Evolutionary conservation across 2,329 filamentous ascomycete genomes (phyloP).

Genomic region (Neofusicoccum ribis): DNA sequence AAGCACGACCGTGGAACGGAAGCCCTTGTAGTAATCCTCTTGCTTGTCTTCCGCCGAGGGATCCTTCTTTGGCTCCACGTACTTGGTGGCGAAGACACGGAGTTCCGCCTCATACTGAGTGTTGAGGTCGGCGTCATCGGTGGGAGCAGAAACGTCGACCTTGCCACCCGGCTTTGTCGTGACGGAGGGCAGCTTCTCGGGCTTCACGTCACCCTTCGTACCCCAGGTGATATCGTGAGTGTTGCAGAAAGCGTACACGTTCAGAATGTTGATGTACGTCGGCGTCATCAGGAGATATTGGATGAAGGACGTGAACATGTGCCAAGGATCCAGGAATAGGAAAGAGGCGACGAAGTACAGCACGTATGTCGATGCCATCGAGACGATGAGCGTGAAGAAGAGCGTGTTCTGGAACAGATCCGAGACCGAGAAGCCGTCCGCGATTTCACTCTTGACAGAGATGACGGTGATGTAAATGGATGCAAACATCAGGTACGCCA

Average conservation of each 20-base stretch:
- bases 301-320: slow-evolving; percentile 92
- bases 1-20: slow-evolving; percentile 86
- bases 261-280: slow-evolving; percentile 97
- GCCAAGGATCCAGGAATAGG: slow-evolving; percentile 97
- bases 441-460: slow-evolving; percentile 73
- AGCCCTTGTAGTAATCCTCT: slow-evolving; percentile 97
- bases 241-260: slow-evolving; percentile 98
- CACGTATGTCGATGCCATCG: slow-evolving; percentile 85
- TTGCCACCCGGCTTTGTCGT: slow-evolving; percentile 92
- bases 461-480: slow-evolving; percentile 91
- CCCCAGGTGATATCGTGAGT: slow-evolving; percentile 98
- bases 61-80: slow-evolving; percentile 67
- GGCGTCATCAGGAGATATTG: slow-evolving; percentile 95
- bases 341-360: slow-evolving; percentile 90
- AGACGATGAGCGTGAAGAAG: slow-evolving; percentile 93
- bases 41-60: slow-evolving; percentile 72
- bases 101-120: slow-evolving; percentile 90
- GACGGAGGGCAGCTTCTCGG: slow-evolving; percentile 84
- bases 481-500: slow-evolving; percentile 93
- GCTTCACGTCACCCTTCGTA: slow-evolving; percentile 96
- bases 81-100: slow-evolving; percentile 70
- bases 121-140: slow-evolving; percentile 92
- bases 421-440: slow-evolving; percentile 63
- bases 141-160: slow-evolving; percentile 81
- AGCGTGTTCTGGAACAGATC: slow-evolving; percentile 82